A percentile compares a stretch with the other conserved stretches of the same genome.
Conservation (phyloP, 208 protist genomes). For the Crithidia expoeki region DNA sequence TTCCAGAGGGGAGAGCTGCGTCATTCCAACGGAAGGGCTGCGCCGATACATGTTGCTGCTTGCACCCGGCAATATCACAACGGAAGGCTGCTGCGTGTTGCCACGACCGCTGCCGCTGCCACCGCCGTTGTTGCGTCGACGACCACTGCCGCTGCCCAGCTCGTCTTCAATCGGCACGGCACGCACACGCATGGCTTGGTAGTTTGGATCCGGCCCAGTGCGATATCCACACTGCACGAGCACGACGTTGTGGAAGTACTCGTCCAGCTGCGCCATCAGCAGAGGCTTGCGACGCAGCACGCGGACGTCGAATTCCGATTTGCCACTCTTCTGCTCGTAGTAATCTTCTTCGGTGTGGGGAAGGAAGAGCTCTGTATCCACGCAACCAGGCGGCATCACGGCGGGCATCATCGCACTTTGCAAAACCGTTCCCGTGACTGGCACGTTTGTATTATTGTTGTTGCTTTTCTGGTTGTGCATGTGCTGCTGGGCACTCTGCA, state of each 20-base stretch:
- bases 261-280: conserved; percentile 62
- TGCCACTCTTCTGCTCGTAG: conserved; percentile 68
- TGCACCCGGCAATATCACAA: conserved; percentile 20
- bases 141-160: background rate
- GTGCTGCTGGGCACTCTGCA: background rate
- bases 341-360: conserved; percentile 58
- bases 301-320: conserved; percentile 65
- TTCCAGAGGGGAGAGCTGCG: background rate
- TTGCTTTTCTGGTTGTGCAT: background rate
- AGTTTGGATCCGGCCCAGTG: conserved; percentile 41
- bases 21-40: background rate
- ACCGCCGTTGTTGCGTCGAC: background rate
- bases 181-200: conserved; percentile 33
- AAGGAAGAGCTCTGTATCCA: conserved; percentile 70
- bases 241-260: conserved; percentile 77
- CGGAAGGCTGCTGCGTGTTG: conserved; percentile 26
- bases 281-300: conserved; percentile 46
- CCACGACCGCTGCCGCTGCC: background rate
- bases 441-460: background rate
- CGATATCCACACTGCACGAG: conserved; percentile 75
- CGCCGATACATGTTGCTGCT: conserved; percentile 16
- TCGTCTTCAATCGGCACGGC: conserved; percentile 28
- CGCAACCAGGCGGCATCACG: conserved; percentile 55
- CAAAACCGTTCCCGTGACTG: conserved; percentile 20
- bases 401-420: conserved; percentile 15